Conservation (phyloP, 768 basidiomycete genomes). For the Lentinula detonsa region DNA sequence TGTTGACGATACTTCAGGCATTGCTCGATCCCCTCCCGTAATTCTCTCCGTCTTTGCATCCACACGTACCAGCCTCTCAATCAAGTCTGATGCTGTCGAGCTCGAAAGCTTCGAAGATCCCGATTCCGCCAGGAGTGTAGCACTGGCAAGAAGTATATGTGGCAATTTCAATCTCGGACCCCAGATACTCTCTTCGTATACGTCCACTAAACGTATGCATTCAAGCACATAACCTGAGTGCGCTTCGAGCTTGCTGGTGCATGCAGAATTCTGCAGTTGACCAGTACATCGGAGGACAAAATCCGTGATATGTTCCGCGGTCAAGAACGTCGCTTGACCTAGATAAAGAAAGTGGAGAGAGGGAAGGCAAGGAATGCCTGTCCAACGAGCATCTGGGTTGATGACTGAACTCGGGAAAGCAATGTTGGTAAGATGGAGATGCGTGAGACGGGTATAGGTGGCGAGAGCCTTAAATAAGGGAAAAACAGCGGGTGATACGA, state of each 20-base stretch:
- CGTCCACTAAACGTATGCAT: conserved; percentile 28
- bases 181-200: conserved; percentile 44
- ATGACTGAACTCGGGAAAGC: conserved; percentile 6
- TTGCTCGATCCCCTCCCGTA: conserved; percentile 7
- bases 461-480: conserved; percentile 19
- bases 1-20: background rate
- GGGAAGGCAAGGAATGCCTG: conserved; percentile 6
- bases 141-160: background rate
- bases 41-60: conserved; percentile 7
- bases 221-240: background rate
- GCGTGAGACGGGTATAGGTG: conserved; percentile 30
- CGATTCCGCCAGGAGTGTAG: background rate
- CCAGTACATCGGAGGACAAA: conserved; percentile 1
- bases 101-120: background rate
- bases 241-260: background rate
- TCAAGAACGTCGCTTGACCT: conserved; percentile 5
- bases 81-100: background rate
- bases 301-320: conserved; percentile 1
- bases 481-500: conserved; percentile 16
- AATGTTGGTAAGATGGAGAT: conserved; percentile 37
- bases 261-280: background rate
- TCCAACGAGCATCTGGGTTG: background rate
- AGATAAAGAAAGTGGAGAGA: conserved; percentile 6
- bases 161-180: conserved; percentile 16
- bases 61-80: conserved; percentile 1